Conservation (phyloP, 2,329 filamentous ascomycete species). For the Cercospora sp. region DNA sequence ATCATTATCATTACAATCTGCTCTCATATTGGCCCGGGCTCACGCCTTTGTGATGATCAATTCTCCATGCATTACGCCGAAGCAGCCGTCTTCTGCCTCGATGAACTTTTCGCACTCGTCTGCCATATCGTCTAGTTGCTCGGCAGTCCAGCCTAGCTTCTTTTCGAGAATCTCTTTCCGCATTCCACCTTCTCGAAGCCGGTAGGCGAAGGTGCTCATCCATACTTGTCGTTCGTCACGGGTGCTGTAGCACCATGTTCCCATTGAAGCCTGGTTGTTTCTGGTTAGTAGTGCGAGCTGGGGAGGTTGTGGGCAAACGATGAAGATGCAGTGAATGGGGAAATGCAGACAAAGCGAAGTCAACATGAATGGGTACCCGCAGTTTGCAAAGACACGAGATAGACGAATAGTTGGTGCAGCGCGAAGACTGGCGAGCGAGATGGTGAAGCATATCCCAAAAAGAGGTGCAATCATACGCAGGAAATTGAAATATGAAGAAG, state of each 20-base stretch:
- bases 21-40: neutral
- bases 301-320: neutral
- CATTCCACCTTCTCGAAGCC: constrained; percentile 31
- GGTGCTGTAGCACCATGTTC: constrained; percentile 47
- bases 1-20: neutral
- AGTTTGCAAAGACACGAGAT: no score
- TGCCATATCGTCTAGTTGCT: constrained; percentile 45
- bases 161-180: constrained; percentile 41
- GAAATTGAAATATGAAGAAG: no score
- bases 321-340: neutral
- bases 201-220: constrained; percentile 37
- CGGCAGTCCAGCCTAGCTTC: constrained; percentile 39
- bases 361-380: no score
- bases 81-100: constrained; percentile 46
- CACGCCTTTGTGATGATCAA: constrained; percentile 36
- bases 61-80: constrained; percentile 47
- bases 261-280: constrained; percentile 35
- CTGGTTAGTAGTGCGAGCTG: neutral
- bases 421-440: no score
- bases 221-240: constrained; percentile 43
- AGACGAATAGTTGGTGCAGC: no score
- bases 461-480: neutral
- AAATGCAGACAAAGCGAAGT: neutral
- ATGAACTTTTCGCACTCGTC: constrained; percentile 46
- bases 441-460: no score